Evolutionary conservation across 2,329 filamentous ascomycete species (phyloP), one percentile per base, ranked within the genome.

Genomic region (Alternaria postmessia): DNA sequence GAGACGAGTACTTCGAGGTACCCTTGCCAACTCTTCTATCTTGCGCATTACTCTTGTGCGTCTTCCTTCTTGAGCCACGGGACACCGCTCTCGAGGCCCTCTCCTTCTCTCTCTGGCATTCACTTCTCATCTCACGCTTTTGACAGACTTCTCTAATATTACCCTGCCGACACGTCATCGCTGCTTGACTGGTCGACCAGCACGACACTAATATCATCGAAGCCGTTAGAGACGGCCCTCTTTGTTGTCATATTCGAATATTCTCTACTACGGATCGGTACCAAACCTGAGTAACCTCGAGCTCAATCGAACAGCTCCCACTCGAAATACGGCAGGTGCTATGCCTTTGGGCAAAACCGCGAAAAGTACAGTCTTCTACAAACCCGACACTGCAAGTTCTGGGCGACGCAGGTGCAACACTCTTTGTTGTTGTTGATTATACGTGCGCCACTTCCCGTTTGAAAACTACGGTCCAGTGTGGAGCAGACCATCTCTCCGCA

Each of bases 251-350:
- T 53, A 12, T 39, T 28, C 24, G 30, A 32, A 57, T 51, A 44
- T 38, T 30, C 34, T 56, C 59, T 60, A 67, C 68, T 66, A 66
- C 67, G 67, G 67, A 69, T 65, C 67, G 52, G 51, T 57, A 41
- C 61, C 61, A 57, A 49, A 57, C 48, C 53, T 48, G 30, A 42
- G 32, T 18, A 30, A 22, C 20, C 32, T 34, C 46, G 26, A 9
- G 36, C 42, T 39, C 43, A 57, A 51, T 30, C 46, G 7, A 24
- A 22, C 51, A 26, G 26, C 36, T 24, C 22, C 24, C 22, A 32
- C 41, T 57, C 36, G 39, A 47, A 49, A 53, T 36, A 24, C 34
- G 22, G 42, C 54, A 34, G 39, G 46, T 53, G 48, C 59, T 57
- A 57, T 60, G 58, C 42, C 28, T 57, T 16, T 36, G 44, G 44